Evolutionary conservation across 805 yeast genomes (phyloP), one percentile per base, ranked within the genome.

Genomic region (Groenewaldozyma tartarivorans): DNA sequence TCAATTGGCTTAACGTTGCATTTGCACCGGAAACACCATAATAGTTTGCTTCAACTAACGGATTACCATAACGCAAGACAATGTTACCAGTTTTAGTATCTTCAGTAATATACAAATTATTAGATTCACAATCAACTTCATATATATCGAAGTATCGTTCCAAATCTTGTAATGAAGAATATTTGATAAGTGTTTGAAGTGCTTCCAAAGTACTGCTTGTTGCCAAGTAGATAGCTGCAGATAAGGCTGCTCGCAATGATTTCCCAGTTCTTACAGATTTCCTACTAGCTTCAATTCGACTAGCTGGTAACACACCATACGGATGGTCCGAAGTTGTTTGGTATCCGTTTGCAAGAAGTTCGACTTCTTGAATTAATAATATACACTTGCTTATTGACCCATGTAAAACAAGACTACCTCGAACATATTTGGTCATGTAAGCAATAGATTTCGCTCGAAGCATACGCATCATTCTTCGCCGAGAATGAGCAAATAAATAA

Each of bases 81-180:
- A 31, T 27, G n/a, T 7, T 18, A n/a, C n/a, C n/a, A 22, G n/a
- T 29, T n/a, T 33, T 20, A 17, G 32, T 19, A 30, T 43, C 40
- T 16, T 38, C 43, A 27, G 29, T 35, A 32, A 42, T 27, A 7
- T 20, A 20, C 13, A 43, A 27, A 13, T 45, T 39, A 34, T 47
- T 48, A 17, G 55, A 54, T 1, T 57, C 39, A 2, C 56, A 29
- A 0, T 58, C 51, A 4, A 71, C 48, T 11, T 59, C 67, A 50
- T 72, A 72, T 3, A 72, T 60, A 21, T 60, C 69, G 46, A 70
- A 63, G 45, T 66, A 72, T 43, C 66, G 62, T 31, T 61, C 57
- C 22, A 72, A 50, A 18, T 62, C 68, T 4, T 55, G 45, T 15
- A 55, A 50, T 36, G 61, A 50, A 18, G 65, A 53, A 39, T 53